Evolutionary conservation across 768 basidiomycete genomes (phyloP), one percentile per base, ranked within the genome.

Genomic region (Porphyrellus cyaneotinctus): DNA sequence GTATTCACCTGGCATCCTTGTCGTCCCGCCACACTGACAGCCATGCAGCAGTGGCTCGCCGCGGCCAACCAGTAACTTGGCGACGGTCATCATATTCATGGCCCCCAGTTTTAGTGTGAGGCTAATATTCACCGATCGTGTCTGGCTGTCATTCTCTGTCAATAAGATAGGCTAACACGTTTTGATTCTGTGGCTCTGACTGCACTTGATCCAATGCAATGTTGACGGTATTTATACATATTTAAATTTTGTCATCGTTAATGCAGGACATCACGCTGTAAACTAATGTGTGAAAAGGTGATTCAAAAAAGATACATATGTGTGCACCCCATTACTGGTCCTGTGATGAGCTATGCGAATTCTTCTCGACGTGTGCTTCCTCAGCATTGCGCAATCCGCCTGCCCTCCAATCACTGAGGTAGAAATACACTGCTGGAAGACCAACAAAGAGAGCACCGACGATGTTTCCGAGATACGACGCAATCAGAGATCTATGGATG

Each of bases 361-460:
- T 7, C 50, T 58, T 60, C 45, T 58, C 54, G 35, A 6, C 13
- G n/a, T 9, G 50, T 30, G 57, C 72, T 55, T 73, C 69, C 57
- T 83, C 82, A 3, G 71, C 73, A 4, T 59, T 53, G 18, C 68
- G 65, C 38, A 82, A 57, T 14, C 72, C 73, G 23, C 63, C 74
- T 6, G 65, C 64, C 17, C 51, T 61, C 66, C 77, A 78, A 59
- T 86, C 82, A 30, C 63, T 62, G 6, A 87, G 77, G 60, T 84
- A 83, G 70, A 85, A 82, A 62, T 85, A 86, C 6, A 74, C 70
- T 1, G 78, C 83, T 3, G 87, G 87, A 5, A 87, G 63, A 30
- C 74, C 87, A 24, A 88, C 83, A 38, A 84, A 67, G 28, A 83
- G 70, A 10, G 74, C 87, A 1, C 87, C 87, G 30, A 88, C 71